Evolutionary conservation across 805 yeast genomes (phyloP), one percentile per base, ranked within the genome.

Genomic region (Candida pini): DNA sequence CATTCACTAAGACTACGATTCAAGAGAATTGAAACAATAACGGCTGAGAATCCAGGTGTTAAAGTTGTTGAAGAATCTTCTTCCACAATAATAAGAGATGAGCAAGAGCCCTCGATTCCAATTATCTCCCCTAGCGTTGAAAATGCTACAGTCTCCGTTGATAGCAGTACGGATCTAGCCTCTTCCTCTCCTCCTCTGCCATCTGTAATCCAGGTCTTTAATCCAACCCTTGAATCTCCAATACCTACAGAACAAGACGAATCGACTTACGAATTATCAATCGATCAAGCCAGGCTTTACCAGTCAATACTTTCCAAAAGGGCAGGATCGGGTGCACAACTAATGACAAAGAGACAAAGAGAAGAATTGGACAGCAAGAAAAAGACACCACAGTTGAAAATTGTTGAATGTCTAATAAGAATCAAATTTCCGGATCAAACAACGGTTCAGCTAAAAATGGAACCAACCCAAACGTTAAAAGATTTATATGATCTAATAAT

Each of bases 351-450:
- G 28, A 38, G 53, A 25, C 63, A 69, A 28, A 65, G 64, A 30
- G 53, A 56, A 26, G 48, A 60, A 30, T 46, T 57, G 15, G 51
- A 49, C 7, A 38, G 38, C 2, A 51, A 47, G 41, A 54, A 40
- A 39, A 40, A 42, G 4, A 53, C 46, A 42, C 55, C 39, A 38
- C 48, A 44, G n/a, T 23, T 37, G 38, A 30, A 28, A 1, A 58
- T 49, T 34, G 39, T 41, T 26, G 52, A 54, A 31, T 67, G 75
- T 33, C 50, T 61, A 6, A 51, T 79, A 2, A 62, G 86, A 36
- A 47, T 80, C 9, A 63, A 71, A 34, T 71, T 81, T 39, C 84
- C 85, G 1, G 83, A 80, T 51, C 65, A 68, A 35, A 62, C 68
- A 3, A 61, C 60, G 16, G 49, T 79, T 2, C 78, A 79, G 43